A percentile compares a stretch with the other conserved stretches of the same genome.
phyloP scores from a whole-genome alignment of 106 monocot species.

The Dioscorea zingiberensis region DNA sequence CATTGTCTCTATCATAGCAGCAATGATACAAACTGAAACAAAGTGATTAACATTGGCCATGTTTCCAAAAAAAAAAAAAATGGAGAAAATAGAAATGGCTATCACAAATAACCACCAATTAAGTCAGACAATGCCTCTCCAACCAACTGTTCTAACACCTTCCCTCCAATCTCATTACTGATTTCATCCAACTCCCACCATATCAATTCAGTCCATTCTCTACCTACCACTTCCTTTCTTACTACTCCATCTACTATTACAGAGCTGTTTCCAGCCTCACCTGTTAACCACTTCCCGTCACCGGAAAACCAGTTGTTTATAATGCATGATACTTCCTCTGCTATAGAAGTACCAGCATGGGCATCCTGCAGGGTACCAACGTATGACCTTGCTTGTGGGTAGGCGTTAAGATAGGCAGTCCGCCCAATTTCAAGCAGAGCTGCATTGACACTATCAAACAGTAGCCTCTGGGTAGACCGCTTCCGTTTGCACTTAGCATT shows the following conservation, averaged over 20 bases:
- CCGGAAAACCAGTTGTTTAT: conserved; percentile 38
- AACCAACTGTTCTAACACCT: conserved; percentile 49
- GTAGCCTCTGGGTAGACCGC: conserved; percentile 61
- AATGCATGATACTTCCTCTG: conserved; percentile 33
- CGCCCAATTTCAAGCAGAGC: conserved; percentile 46
- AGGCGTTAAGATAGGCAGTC: conserved; percentile 8
- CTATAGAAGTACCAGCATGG: conserved; percentile 6
- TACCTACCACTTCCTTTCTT: conserved; percentile 35
- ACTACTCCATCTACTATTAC: conserved; percentile 22
- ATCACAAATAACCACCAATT: conserved; percentile 3
- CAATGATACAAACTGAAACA: neutral
- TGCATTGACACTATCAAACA: conserved; percentile 78
- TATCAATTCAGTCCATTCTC: conserved; percentile 30
- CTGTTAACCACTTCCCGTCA: neutral
- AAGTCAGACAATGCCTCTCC: conserved; percentile 33
- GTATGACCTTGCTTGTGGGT: conserved; percentile 18
- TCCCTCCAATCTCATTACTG: conserved; percentile 24
- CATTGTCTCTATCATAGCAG: neutral
- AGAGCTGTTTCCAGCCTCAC: conserved; percentile 17
- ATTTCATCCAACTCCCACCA: conserved; percentile 36
- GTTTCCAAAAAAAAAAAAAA: neutral
- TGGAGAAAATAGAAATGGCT: neutral
- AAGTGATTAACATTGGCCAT: neutral
- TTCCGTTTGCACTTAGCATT: conserved; percentile 50
- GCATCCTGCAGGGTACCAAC: neutral